A percentile compares a stretch with the other conserved stretches of the same genome.
These are phyloP conservation scores for Hyaloscypha variabilis DNA, from an alignment of 495 filamentous ascomycete species.

Conservation along the genomic window DNA sequence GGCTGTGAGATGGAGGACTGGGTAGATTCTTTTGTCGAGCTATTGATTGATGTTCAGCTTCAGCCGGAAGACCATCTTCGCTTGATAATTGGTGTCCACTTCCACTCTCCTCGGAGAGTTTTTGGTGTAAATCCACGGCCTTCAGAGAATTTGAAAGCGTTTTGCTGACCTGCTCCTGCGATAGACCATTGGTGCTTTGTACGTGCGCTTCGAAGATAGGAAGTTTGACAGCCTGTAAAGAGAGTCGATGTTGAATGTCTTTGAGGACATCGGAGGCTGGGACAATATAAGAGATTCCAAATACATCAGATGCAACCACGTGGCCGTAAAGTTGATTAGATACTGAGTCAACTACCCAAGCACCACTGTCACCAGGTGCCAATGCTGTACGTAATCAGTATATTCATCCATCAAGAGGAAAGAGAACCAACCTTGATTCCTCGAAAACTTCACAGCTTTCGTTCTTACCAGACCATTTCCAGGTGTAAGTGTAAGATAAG, in stretches of 20 bases:
- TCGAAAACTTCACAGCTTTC: conserved; percentile 12
- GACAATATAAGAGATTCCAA: conserved; percentile 34
- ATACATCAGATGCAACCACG: conserved; percentile 31
- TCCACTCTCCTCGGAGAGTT: no score
- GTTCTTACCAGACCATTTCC: conserved; percentile 21
- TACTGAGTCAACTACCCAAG: conserved; percentile 30
- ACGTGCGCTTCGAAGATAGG: no score
- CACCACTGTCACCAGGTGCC: conserved; percentile 33
- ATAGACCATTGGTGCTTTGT: no score
- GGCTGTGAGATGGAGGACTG: no score
- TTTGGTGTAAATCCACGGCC: no score
- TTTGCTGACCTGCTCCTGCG: no score
- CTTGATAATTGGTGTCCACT: no score
- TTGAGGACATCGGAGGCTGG: conserved; percentile 28
- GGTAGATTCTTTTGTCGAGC: no score
- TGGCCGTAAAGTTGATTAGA: conserved; percentile 31
- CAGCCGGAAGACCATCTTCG: no score
- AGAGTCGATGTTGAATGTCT: conserved; percentile 25
- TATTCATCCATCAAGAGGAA: background rate
- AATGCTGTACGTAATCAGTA: conserved; percentile 17
- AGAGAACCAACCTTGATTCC: conserved; percentile 17
- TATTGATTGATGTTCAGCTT: no score
- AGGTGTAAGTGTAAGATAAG: conserved; percentile 26
- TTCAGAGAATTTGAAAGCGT: no score
- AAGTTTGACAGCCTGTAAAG: background rate